Evolutionary conservation across 495 filamentous ascomycete genomes (phyloP).

Genomic region (Lasiosphaeria hispida): DNA sequence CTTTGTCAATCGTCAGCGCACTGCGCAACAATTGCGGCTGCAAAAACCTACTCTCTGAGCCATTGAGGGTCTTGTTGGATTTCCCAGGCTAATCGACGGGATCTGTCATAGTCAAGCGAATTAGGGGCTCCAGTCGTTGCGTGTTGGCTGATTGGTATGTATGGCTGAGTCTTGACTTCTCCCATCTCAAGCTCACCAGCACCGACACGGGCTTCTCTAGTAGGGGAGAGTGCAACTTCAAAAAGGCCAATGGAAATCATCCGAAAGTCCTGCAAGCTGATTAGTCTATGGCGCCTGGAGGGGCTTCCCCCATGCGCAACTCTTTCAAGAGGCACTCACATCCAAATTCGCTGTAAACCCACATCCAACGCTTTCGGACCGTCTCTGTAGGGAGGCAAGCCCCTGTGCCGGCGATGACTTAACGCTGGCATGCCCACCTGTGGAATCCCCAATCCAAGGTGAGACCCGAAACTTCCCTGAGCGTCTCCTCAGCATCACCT

Average conservation of each 20-base stretch:
- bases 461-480: background rate
- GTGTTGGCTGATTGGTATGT: too few species aligned
- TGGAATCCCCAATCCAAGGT: conserved; percentile 12
- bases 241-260: background rate
- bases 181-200: too few species aligned
- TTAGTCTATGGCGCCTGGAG: background rate
- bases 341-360: conserved; percentile 17
- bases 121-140: too few species aligned
- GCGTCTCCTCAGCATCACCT: background rate
- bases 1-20: too few species aligned
- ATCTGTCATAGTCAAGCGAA: too few species aligned
- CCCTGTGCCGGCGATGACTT: background rate
- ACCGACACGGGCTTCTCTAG: too few species aligned
- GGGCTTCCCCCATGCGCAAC: background rate
- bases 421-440: background rate
- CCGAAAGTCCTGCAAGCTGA: background rate
- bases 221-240: background rate
- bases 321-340: conserved; percentile 9
- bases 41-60: too few species aligned
- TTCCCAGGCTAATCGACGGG: too few species aligned
- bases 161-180: too few species aligned
- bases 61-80: too few species aligned
- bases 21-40: too few species aligned
- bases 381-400: background rate
- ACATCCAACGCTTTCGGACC: background rate